Evolutionary conservation across 257 asterid genomes (phyloP).

Genomic region (Ilex aquifolium): DNA sequence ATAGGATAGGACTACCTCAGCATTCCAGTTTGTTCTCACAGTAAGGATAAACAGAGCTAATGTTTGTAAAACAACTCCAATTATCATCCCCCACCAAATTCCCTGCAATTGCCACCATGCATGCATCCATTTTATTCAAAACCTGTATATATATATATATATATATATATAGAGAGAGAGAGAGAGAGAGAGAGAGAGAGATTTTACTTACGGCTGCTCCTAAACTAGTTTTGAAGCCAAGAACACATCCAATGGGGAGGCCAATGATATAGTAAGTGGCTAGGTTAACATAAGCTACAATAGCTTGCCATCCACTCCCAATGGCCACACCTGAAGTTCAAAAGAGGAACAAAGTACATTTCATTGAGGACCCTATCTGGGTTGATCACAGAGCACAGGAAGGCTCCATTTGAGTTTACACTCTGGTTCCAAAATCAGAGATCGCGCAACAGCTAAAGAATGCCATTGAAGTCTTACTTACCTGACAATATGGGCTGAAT

Average conservation of each 20-base stretch:
- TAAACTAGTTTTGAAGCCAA: slow-evolving; percentile 27
- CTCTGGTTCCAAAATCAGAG: background rate
- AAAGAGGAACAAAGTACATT: background rate
- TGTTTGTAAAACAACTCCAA: slow-evolving; percentile 22
- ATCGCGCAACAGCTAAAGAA: too few relatives aligned
- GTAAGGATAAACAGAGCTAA: slow-evolving; percentile 12
- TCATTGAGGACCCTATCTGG: too few relatives aligned
- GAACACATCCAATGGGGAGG: slow-evolving; percentile 22
- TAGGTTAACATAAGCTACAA: slow-evolving; percentile 23
- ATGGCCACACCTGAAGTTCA: slow-evolving; percentile 22
- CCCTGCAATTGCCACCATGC: slow-evolving; percentile 13
- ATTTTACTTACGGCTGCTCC: slow-evolving; percentile 20
- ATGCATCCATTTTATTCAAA: background rate
- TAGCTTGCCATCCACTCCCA: slow-evolving; percentile 38
- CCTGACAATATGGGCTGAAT: slow-evolving; percentile 28
- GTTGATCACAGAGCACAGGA: background rate
- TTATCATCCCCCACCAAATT: slow-evolving; percentile 31
- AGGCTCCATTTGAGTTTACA: background rate
- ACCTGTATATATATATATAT: background rate
- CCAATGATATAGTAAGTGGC: slow-evolving; percentile 25
- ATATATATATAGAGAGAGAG: background rate
- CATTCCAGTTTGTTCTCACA: slow-evolving; percentile 19
- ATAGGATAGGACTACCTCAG: slow-evolving; percentile 16
- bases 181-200: background rate
- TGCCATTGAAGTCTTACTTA: background rate